phyloP scores from a whole-genome alignment of 441 rosid species.

The Lepidium campestre region DNA sequence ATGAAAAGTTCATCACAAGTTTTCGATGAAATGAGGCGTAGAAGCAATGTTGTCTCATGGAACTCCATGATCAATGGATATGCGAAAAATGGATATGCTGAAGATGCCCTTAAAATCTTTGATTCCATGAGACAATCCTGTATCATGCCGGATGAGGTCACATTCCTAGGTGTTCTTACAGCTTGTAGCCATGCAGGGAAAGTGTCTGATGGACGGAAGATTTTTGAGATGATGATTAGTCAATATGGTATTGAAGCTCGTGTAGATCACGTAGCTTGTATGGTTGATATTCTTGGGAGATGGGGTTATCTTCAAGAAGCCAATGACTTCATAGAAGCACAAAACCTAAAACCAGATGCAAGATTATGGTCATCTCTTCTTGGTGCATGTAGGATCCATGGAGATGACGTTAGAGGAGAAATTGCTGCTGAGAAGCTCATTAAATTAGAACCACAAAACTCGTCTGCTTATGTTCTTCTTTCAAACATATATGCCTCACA shows the following conservation, averaged over 20 bases:
- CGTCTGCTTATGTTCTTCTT: conserved; percentile 75
- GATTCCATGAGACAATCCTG: conserved; percentile 51
- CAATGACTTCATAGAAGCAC: conserved; percentile 49
- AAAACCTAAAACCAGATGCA: conserved; percentile 56
- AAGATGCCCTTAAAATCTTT: conserved; percentile 61
- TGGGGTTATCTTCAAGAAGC: conserved; percentile 89
- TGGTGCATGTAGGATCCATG: conserved; percentile 81
- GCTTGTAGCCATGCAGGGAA: conserved; percentile 94
- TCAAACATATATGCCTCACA: conserved; percentile 82
- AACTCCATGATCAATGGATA: conserved; percentile 86
- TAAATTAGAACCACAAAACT: conserved; percentile 65
- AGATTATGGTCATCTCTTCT: conserved; percentile 86
- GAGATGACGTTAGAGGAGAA: conserved; percentile 74
- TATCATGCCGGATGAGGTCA: conserved; percentile 68
- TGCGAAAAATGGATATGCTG: conserved; percentile 84
- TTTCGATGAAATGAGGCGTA: conserved; percentile 53
- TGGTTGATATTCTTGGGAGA: conserved; percentile 91
- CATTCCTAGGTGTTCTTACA: conserved; percentile 87
- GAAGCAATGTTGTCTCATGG: conserved; percentile 65
- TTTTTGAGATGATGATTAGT: conserved; percentile 59
- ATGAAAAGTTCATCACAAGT: conserved; percentile 53
- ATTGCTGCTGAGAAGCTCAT: conserved; percentile 72
- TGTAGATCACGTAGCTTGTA: conserved; percentile 78
- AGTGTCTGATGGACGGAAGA: conserved; percentile 57
- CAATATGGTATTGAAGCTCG: conserved; percentile 55